Base-by-base conservation (phyloP, 78 protist genomes). In the Dictyostelium capitatum region DNA sequence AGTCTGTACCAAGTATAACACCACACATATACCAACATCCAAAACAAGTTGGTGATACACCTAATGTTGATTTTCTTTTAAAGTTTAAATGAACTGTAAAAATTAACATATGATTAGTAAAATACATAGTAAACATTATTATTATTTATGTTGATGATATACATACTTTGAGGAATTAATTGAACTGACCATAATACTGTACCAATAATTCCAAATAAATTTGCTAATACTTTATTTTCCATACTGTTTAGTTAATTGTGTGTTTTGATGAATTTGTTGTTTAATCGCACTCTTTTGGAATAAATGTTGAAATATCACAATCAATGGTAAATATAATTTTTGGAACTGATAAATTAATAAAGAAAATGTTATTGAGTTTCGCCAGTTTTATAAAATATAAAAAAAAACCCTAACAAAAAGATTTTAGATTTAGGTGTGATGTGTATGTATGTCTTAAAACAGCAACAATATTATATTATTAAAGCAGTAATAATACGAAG, bases 171-270 rank as follows among this genome's bases (percentile, higher is more conserved):
- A 20, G 92, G 92, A 12, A 85, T 41, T 51, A 85, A 77, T 77
- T 85, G 92, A 30, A 85, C 46, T 6, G 92, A 85, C 92, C 92
- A 85, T 4, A 85, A 47, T 47, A 77, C 56, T 10, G 92, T 65
- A 62, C 92, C 92, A 2, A 48, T 7, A 51, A 77, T 77, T 14
- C 92, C 92, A 85, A 85, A 85, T 5, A 85, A 6, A 64, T 85
- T 85, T 62, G 92, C 57, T 15, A 85, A 32, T 23, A 85, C 28
- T 77, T 59, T 50, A 59, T 85, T 85, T 6, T 85, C 92, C 92
- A 85, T 85, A 23, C 1, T n/a, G 14, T 4, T 17, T 43, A 8
- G 6, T 72, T 28, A 28, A 8, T 30, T 56, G 6, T 56, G 14
- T 56, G 17, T 19, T 56, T 6, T 56, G 6, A 19, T 17, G 19